A percentile compares a stretch with the other conserved stretches of the same genome.
phyloP scores from a whole-genome alignment of 2,329 filamentous ascomycete genomes.

The Eutypa lata region DNA sequence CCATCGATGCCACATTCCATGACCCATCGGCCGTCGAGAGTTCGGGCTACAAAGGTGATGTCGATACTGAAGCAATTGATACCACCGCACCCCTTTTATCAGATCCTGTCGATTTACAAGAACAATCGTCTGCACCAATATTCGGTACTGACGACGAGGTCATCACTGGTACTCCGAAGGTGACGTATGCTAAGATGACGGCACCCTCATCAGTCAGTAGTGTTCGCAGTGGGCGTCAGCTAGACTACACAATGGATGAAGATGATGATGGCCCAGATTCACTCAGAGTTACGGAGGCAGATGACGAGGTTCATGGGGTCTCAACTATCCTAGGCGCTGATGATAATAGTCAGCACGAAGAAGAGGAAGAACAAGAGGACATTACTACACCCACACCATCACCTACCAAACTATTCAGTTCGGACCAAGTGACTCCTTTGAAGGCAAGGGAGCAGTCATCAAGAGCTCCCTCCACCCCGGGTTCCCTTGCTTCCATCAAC shows the following conservation, averaged over 20 bases:
- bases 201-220: slow-evolving; percentile 38
- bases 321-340: slow-evolving; percentile 6
- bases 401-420: not conserved
- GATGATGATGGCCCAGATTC: slow-evolving; percentile 25
- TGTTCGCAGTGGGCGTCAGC: slow-evolving; percentile 47
- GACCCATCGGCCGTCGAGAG: slow-evolving; percentile 4
- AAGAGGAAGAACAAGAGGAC: not conserved
- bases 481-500: slow-evolving; percentile 19
- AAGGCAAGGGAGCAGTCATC: slow-evolving; percentile 2
- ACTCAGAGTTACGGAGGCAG: slow-evolving; percentile 11
- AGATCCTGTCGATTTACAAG: not conserved
- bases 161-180: slow-evolving; percentile 22
- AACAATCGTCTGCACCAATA: slow-evolving; percentile 14
- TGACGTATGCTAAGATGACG: slow-evolving; percentile 28
- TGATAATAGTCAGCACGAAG: not conserved
- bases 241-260: slow-evolving; percentile 39
- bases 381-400: slow-evolving; percentile 12
- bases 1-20: slow-evolving; percentile 7
- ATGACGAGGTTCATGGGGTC: slow-evolving; percentile 1
- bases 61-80: slow-evolving; percentile 2
- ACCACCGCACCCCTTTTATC: not conserved
- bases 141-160: slow-evolving; percentile 16
- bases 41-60: slow-evolving; percentile 4
- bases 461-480: slow-evolving; percentile 10
- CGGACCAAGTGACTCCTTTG: not conserved